Evolutionary conservation across 164 flowering plant species (phyloP).

Genomic region (Berberis thunbergii): DNA sequence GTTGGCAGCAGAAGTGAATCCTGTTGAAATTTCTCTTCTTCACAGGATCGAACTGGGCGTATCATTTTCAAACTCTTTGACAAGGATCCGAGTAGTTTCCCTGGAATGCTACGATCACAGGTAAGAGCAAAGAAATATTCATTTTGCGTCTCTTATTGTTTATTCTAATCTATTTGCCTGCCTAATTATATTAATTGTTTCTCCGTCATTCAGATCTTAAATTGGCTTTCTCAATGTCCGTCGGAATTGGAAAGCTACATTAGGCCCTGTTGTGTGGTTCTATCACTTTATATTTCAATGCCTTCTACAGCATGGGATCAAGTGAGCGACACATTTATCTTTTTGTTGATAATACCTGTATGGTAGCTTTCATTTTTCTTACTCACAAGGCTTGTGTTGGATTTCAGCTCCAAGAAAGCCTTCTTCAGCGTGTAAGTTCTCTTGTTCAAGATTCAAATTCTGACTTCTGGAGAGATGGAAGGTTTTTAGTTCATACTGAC

Average conservation of each 20-base stretch:
- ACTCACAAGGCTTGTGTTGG: constrained; percentile 13
- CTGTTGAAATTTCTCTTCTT: neutral
- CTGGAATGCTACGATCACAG: constrained; percentile 52
- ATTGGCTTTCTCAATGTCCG: constrained; percentile 87
- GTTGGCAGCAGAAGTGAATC: neutral
- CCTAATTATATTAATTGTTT: constrained; percentile 24
- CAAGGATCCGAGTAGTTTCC: constrained; percentile 81
- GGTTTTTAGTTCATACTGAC: constrained; percentile 58
- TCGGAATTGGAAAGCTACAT: constrained; percentile 94
- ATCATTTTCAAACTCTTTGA: constrained; percentile 79
- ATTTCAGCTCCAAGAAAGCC: constrained; percentile 59
- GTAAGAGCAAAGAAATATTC: constrained; percentile 16
- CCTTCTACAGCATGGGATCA: constrained; percentile 63
- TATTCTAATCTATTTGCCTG: neutral
- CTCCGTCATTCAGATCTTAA: constrained; percentile 47
- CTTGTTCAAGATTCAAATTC: constrained; percentile 41
- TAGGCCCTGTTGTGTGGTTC: constrained; percentile 87
- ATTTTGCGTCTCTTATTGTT: neutral
- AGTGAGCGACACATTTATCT: constrained; percentile 38
- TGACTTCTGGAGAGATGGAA: constrained; percentile 75
- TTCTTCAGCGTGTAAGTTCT: constrained; percentile 35
- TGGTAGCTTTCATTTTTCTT: constrained; percentile 12
- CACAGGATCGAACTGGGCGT: constrained; percentile 72
- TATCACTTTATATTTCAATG: constrained; percentile 67
- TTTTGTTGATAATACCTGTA: neutral